Evolutionary conservation across 371 early-diverging fungal species (phyloP).

Genomic region (Zychaea mexicana): DNA sequence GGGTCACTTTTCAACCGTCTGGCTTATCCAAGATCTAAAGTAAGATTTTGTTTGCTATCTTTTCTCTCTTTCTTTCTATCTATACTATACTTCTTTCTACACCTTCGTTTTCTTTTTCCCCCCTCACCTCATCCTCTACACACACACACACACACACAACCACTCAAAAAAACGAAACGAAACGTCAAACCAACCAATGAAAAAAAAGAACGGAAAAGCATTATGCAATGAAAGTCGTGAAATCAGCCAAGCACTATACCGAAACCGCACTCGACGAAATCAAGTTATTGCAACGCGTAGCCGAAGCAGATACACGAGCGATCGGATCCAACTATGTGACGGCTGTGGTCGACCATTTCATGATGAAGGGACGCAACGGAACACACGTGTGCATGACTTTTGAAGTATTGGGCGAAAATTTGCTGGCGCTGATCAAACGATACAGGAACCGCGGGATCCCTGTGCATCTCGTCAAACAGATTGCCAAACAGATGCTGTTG

Average conservation of each 20-base stretch:
- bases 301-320: conserved; percentile 63
- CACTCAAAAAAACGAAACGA: too few species aligned
- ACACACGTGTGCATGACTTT: conserved; percentile 96
- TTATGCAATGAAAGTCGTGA: conserved; percentile 96
- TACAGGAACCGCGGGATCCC: conserved; percentile 88
- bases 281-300: conserved; percentile 80
- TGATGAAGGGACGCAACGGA: conserved; percentile 89
- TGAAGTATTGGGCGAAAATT: conserved; percentile 95
- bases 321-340: conserved; percentile 76
- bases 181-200: neutral
- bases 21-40: conserved; percentile 86
- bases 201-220: conserved; percentile 64
- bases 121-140: too few species aligned
- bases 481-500: conserved; percentile 84
- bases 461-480: conserved; percentile 81
- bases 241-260: conserved; percentile 93
- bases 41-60: conserved; percentile 30
- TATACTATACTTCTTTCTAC: neutral
- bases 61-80: neutral
- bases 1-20: conserved; percentile 99
- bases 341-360: conserved; percentile 87
- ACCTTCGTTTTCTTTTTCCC: neutral
- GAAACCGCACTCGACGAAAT: conserved; percentile 97
- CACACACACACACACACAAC: too few species aligned
- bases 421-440: conserved; percentile 81